A percentile compares a stretch with the other conserved stretches of the same genome.
phyloP scores from a whole-genome alignment of 345 rosid genomes.

The Triadica sebifera region DNA sequence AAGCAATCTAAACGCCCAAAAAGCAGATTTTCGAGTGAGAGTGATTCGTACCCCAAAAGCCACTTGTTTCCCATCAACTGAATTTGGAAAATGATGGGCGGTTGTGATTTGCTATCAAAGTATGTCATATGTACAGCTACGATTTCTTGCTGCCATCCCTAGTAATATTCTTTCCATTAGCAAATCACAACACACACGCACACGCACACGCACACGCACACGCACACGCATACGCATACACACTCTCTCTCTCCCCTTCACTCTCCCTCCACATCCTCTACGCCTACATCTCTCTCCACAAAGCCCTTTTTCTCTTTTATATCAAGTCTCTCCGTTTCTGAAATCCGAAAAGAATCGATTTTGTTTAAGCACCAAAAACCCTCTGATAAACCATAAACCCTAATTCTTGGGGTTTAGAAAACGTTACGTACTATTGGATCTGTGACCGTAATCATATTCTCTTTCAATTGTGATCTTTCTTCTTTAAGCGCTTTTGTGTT shows the following conservation, averaged over 20 bases:
- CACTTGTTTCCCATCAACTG: too few species aligned
- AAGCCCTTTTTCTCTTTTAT: background rate
- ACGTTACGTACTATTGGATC: background rate
- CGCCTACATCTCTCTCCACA: background rate
- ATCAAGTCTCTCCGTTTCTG: background rate
- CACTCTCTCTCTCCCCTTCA: too few species aligned
- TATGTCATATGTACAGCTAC: background rate
- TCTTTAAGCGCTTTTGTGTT: conserved; percentile 22
- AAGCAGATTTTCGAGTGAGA: too few species aligned
- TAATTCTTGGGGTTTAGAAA: background rate
- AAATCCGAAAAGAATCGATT: background rate
- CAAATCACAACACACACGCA: background rate
- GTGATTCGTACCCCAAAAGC: too few species aligned
- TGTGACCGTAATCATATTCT: background rate
- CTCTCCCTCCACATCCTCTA: background rate
- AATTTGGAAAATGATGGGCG: background rate
- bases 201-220: too few species aligned
- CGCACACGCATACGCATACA: too few species aligned
- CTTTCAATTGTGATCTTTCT: conserved; percentile 12
- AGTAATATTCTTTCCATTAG: background rate
- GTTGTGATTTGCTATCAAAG: background rate
- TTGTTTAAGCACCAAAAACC: background rate
- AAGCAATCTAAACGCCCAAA: too few species aligned
- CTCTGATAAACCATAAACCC: conserved; percentile 11
- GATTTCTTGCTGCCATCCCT: conserved; percentile 2